Percentiles rank a stretch among this genome's conserved stretches.
Evolutionary conservation across 2,329 filamentous ascomycete species (phyloP).

Genomic region (Trichoderma polysporum): DNA sequence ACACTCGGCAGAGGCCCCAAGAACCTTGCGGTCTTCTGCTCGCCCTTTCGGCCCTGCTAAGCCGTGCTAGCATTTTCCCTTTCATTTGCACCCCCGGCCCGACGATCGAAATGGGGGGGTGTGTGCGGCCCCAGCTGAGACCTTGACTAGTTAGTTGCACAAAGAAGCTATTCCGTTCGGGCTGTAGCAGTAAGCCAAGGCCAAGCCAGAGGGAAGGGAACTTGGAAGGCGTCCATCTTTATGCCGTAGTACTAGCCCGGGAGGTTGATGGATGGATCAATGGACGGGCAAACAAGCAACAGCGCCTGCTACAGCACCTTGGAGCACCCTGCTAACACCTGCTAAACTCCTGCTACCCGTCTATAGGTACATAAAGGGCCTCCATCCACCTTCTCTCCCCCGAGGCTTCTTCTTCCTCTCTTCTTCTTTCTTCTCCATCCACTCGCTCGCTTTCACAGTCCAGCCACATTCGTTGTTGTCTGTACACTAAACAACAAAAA

Average conservation of each 20-base stretch:
- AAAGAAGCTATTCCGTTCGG: neutral
- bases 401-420: neutral
- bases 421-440: conserved; percentile 31
- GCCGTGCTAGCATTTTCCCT: neutral
- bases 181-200: neutral
- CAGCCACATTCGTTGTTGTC: conserved; percentile 36
- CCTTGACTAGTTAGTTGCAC: conserved; percentile 4
- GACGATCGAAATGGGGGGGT: conserved; percentile 20
- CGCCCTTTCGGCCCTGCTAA: conserved; percentile 21
- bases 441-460: conserved; percentile 24
- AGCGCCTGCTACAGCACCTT: no score
- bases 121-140: conserved; percentile 23
- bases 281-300: neutral
- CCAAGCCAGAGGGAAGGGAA: conserved; percentile 5
- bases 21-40: neutral
- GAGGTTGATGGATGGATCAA: neutral
- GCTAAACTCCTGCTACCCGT: neutral
- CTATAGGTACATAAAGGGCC: conserved; percentile 34
- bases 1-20: no score
- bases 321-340: no score
- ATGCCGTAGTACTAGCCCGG: no score
- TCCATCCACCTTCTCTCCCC: conserved; percentile 23
- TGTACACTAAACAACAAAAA: conserved; percentile 21
- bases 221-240: neutral
- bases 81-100: conserved; percentile 17